Evolutionary conservation across 371 early-diverging fungal genomes (phyloP).

Genomic region (Mucor piriformis): DNA sequence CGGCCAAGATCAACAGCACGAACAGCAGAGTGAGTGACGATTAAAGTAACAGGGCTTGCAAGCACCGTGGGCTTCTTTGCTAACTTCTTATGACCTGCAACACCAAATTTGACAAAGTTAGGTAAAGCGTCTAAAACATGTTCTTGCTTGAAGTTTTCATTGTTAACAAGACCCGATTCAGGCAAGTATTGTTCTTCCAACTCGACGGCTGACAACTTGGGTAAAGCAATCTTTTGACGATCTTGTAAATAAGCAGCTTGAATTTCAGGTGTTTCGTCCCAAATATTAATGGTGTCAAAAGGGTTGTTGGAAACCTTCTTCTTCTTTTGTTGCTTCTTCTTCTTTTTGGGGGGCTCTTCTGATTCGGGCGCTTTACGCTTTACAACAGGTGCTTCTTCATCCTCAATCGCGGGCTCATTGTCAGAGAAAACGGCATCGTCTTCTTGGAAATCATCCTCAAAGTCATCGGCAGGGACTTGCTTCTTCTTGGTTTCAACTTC

Average conservation of each 20-base stretch:
- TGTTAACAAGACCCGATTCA: conserved; percentile 50
- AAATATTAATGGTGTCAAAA: conserved; percentile 47
- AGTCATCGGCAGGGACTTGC: conserved; percentile 57
- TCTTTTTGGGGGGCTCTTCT: conserved; percentile 29
- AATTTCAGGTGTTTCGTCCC: conserved; percentile 32
- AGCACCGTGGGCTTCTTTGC: conserved; percentile 52
- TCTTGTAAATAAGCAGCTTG: conserved; percentile 54
- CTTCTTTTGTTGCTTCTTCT: conserved; percentile 61
- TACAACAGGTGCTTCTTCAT: conserved; percentile 24
- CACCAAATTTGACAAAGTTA: conserved; percentile 63
- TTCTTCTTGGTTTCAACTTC: conserved; percentile 22
- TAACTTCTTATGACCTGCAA: conserved; percentile 53
- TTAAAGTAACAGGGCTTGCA: conserved; percentile 68
- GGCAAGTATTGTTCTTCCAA: conserved; percentile 52
- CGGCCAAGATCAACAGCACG: conserved; percentile 74
- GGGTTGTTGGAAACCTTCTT: conserved; percentile 41
- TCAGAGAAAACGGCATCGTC: conserved; percentile 51
- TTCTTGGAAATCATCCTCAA: conserved; percentile 69
- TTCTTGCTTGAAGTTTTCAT: conserved; percentile 53
- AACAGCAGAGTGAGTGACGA: conserved; percentile 77
- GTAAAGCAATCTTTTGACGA: conserved; percentile 54
- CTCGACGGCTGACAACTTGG: conserved; percentile 53
- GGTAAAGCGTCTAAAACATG: conserved; percentile 58
- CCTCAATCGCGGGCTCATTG: conserved; percentile 37
- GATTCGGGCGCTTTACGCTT: conserved; percentile 43